A percentile compares a stretch with the other conserved stretches of the same genome.
Conservation (phyloP, 257 asterid genomes). For the Rauvolfia tetraphylla region DNA sequence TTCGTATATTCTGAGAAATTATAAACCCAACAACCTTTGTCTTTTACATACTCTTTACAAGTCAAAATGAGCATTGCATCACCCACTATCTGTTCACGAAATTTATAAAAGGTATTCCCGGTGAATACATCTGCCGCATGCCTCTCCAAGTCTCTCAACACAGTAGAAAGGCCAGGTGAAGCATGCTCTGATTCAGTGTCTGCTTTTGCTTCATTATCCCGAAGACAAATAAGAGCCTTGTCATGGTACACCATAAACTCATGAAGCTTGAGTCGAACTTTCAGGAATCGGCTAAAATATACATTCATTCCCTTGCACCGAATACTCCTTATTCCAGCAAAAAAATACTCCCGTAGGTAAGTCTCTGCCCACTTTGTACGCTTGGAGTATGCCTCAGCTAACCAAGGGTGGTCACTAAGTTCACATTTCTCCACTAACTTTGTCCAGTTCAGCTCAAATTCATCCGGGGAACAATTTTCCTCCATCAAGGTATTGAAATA, state of each 20-base stretch:
- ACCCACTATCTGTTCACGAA: not conserved
- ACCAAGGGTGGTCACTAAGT: slow-evolving; percentile 4
- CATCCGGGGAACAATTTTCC: not conserved
- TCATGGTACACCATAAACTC: slow-evolving; percentile 6
- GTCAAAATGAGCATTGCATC: slow-evolving; percentile 10
- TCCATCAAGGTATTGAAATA: not conserved
- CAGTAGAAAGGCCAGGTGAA: not conserved
- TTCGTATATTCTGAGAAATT: slow-evolving; percentile 5
- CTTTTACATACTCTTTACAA: not conserved
- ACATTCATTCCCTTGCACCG: not conserved
- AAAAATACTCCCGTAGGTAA: slow-evolving; percentile 3
- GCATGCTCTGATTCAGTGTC: not conserved
- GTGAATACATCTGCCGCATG: slow-evolving; percentile 8
- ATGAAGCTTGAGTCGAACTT: slow-evolving; percentile 1
- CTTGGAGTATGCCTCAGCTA: not conserved
- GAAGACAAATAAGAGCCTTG: slow-evolving; percentile 9
- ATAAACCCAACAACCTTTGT: not conserved
- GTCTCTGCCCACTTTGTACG: slow-evolving; percentile 2
- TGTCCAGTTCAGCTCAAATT: slow-evolving; percentile 10
- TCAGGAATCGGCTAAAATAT: slow-evolving; percentile 10
- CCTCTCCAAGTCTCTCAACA: slow-evolving; percentile 5
- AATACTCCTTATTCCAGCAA: not conserved
- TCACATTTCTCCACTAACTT: not conserved
- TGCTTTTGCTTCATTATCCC: slow-evolving; percentile 7
- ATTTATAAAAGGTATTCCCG: not conserved